Conservation (phyloP, 2,329 filamentous ascomycete species). For the Apiospora arundinis region DNA sequence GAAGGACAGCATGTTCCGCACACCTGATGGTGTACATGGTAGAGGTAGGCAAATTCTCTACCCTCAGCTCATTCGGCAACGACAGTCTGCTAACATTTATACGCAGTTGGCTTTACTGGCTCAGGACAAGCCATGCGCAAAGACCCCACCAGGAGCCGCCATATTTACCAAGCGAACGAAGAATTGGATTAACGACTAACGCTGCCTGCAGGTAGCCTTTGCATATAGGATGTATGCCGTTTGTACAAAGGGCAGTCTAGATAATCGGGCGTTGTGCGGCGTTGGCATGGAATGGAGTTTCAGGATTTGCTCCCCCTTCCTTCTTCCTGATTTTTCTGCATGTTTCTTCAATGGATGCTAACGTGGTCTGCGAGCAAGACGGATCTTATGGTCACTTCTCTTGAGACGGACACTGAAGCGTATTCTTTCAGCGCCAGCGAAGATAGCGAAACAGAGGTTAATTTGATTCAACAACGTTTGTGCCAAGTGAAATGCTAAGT, state of each 20-base stretch:
- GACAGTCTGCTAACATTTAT: conserved; percentile 37
- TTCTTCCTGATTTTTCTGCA: conserved; percentile 29
- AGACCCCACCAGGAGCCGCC: conserved; percentile 80
- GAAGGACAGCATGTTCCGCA: conserved; percentile 98
- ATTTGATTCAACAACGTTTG: conserved; percentile 4
- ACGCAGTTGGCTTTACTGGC: conserved; percentile 89
- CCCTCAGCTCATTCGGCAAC: conserved; percentile 5
- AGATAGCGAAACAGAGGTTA: conserved; percentile 11
- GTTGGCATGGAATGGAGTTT: conserved; percentile 31
- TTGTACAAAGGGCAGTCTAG: conserved; percentile 26
- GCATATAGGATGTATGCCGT: conserved; percentile 13
- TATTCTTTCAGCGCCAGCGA: neutral
- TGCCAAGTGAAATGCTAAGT: conserved; percentile 31
- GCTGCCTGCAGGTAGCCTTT: conserved; percentile 33
- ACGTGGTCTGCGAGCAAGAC: conserved; percentile 36
- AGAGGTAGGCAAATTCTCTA: conserved; percentile 67
- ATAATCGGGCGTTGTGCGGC: conserved; percentile 27
- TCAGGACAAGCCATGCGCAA: conserved; percentile 97
- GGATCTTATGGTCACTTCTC: conserved; percentile 26
- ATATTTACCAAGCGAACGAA: conserved; percentile 81
- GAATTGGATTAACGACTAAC: conserved; percentile 72
- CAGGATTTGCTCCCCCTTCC: conserved; percentile 41
- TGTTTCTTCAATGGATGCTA: conserved; percentile 40
- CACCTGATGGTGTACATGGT: conserved; percentile 83
- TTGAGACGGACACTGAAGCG: neutral